These are phyloP conservation scores for Hypocrella siamensis DNA, from an alignment of 2,329 filamentous ascomycete species.

Conservation along the genomic window DNA sequence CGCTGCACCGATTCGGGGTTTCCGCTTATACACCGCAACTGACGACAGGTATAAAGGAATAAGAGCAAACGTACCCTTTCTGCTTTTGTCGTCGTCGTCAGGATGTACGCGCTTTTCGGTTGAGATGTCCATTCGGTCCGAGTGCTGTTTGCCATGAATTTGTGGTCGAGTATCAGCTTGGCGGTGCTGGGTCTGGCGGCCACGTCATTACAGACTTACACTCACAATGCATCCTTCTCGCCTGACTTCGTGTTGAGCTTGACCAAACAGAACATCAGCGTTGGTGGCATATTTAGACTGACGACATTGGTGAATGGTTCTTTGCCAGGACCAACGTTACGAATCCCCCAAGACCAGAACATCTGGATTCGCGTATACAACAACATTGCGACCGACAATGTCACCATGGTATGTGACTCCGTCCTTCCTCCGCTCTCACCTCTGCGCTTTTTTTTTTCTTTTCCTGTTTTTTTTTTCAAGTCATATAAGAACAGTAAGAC, in stretches of 20 bases:
- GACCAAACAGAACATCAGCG: slow-evolving; percentile 19
- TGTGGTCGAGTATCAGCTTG: background rate
- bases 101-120: too few relatives aligned
- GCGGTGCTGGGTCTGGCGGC: background rate
- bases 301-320: slow-evolving; percentile 33
- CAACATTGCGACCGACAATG: slow-evolving; percentile 32
- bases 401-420: slow-evolving; percentile 33
- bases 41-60: too few relatives aligned
- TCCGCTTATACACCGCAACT: too few relatives aligned
- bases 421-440: background rate
- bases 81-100: too few relatives aligned
- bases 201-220: background rate
- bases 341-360: slow-evolving; percentile 26
- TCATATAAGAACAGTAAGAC: too few relatives aligned
- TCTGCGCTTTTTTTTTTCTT: background rate
- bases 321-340: slow-evolving; percentile 31
- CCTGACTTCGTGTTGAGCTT: slow-evolving; percentile 32
- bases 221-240: slow-evolving; percentile 13
- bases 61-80: too few relatives aligned
- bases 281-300: slow-evolving; percentile 6
- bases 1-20: too few relatives aligned
- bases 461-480: too few relatives aligned
- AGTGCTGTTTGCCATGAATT: background rate
- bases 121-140: too few relatives aligned
- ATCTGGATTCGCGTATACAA: slow-evolving; percentile 46